These are phyloP conservation scores for Lipomyces yamadae DNA, from an alignment of 805 yeast genomes.

Conservation along the genomic window DNA sequence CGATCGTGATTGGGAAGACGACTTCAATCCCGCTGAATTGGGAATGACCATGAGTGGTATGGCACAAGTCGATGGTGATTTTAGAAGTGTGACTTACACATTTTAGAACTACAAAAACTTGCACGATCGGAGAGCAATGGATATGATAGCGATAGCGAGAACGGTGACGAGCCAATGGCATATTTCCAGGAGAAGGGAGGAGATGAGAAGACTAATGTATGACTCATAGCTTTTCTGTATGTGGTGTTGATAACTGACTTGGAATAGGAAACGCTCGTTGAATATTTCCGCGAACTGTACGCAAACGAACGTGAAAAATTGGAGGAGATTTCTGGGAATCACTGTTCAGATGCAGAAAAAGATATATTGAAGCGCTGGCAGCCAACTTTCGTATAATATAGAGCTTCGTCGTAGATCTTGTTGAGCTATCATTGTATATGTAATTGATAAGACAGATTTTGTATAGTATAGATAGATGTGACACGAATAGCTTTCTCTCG, in stretches of 20 bases:
- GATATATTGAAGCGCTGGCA: conserved; percentile 22
- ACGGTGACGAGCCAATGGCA: conserved; percentile 51
- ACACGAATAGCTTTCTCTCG: background rate
- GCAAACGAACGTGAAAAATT: conserved; percentile 18
- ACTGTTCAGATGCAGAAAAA: conserved; percentile 20
- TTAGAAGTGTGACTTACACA: conserved; percentile 12
- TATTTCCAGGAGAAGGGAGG: conserved; percentile 26
- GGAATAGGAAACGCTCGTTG: conserved; percentile 11
- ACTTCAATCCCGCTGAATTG: conserved; percentile 39
- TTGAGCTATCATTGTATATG: conserved; percentile 2
- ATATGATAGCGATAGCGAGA: conserved; percentile 70
- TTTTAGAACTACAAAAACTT: conserved; percentile 24
- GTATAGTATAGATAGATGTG: background rate
- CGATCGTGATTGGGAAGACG: conserved; percentile 51
- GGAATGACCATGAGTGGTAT: conserved; percentile 36
- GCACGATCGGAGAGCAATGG: conserved; percentile 41
- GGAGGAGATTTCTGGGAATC: conserved; percentile 11
- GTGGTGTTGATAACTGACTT: background rate
- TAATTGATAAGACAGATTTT: background rate
- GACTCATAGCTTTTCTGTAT: background rate
- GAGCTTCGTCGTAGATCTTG: background rate
- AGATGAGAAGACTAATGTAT: conserved; percentile 29
- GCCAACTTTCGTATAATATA: background rate
- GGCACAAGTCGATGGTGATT: conserved; percentile 7
- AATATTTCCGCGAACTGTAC: conserved; percentile 14